Percentiles rank a stretch among this genome's conserved stretches.
These are phyloP conservation scores for Beauveria pseudobassiana DNA, from an alignment of 2,329 filamentous ascomycete genomes.

Conservation along the genomic window DNA sequence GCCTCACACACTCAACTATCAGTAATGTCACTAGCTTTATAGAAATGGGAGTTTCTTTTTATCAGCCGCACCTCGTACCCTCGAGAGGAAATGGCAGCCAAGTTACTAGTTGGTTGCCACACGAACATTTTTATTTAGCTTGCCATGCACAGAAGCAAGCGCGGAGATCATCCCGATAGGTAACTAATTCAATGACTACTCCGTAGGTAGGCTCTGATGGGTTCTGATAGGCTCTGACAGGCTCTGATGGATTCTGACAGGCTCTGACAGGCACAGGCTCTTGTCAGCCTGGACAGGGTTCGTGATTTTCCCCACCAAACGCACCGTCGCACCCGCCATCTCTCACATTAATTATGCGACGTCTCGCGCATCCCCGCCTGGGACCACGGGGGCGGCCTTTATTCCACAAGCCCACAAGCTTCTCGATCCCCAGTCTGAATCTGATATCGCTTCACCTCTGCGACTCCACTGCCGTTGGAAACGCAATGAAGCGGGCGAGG, in stretches of 20 bases:
- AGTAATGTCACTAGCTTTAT: neutral
- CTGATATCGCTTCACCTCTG: conserved; percentile 9
- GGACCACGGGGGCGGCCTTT: conserved; percentile 3
- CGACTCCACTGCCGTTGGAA: conserved; percentile 9
- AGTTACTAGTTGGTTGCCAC: neutral
- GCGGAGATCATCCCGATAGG: conserved; percentile 9
- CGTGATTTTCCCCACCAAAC: neutral
- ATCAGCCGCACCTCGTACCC: neutral
- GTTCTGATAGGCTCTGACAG: no score
- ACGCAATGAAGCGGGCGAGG: conserved; percentile 18
- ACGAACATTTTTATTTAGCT: neutral
- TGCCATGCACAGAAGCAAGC: neutral
- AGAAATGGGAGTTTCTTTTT: neutral
- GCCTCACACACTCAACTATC: no score
- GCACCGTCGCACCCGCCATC: neutral
- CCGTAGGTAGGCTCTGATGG: no score
- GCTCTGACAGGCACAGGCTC: neutral
- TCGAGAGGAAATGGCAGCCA: no score
- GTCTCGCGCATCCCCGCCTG: neutral
- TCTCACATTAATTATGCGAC: neutral
- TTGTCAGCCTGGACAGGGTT: neutral
- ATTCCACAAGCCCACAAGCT: conserved; percentile 2
- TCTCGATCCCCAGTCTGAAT: conserved; percentile 25
- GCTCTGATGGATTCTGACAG: no score
- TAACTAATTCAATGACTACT: neutral